Evolutionary conservation across 129 eudicot genomes (phyloP).

Genomic region (Chrysanthemum lavandulifolium): DNA sequence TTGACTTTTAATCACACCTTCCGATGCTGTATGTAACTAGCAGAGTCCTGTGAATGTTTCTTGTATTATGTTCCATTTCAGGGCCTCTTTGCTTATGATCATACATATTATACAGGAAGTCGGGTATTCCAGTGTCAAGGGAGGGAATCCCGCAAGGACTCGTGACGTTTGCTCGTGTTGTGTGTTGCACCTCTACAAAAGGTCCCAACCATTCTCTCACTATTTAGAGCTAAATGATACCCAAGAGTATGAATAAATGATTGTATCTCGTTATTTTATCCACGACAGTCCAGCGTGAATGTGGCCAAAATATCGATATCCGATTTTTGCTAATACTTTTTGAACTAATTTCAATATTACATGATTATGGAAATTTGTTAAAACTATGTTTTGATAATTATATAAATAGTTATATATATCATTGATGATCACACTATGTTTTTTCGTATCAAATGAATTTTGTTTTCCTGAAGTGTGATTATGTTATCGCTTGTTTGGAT

Average conservation of each 20-base stretch:
- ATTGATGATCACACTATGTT: no score
- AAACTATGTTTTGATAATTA: no score
- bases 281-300: no score
- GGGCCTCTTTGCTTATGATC: background rate
- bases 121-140: conserved; percentile 49
- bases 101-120: conserved; percentile 50
- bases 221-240: background rate
- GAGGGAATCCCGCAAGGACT: conserved; percentile 83
- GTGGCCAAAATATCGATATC: no score
- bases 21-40: no score
- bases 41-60: background rate
- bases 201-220: conserved; percentile 29
- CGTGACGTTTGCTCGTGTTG: conserved; percentile 84
- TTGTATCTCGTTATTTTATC: no score
- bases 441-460: background rate
- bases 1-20: background rate
- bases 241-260: no score
- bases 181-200: conserved; percentile 59
- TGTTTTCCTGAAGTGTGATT: background rate
- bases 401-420: no score
- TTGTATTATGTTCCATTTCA: background rate
- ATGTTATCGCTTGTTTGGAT: background rate
- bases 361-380: no score
- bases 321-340: no score
- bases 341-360: no score